A percentile compares a stretch with the other conserved stretches of the same genome.
Conservation (phyloP, 2,329 filamentous ascomycete genomes). For the Dactylellina leptospora region DNA sequence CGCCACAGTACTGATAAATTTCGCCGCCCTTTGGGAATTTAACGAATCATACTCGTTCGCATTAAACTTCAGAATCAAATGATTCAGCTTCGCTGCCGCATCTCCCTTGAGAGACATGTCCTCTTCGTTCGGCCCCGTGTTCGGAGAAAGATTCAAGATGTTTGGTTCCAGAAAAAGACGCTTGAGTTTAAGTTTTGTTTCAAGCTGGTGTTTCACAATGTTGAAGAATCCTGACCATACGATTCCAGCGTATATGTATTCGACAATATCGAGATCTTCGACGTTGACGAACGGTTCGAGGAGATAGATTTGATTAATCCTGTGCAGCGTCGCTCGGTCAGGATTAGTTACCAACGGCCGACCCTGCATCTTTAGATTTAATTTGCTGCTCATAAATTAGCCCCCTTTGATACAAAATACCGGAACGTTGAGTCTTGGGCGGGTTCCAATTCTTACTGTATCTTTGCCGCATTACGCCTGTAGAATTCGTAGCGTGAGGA, state of each 20-base stretch:
- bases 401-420: too few relatives aligned
- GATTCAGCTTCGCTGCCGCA: not conserved
- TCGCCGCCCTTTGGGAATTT: not conserved
- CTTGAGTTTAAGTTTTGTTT: conserved; percentile 17
- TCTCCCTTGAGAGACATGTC: not conserved
- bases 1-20: not conserved
- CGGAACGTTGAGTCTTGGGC: too few relatives aligned
- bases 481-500: not conserved
- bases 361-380: too few relatives aligned
- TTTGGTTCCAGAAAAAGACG: conserved; percentile 9
- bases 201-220: conserved; percentile 17
- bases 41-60: not conserved
- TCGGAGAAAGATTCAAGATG: not conserved
- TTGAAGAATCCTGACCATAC: conserved; percentile 2
- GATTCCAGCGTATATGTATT: not conserved
- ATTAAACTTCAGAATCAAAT: not conserved
- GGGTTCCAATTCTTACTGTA: too few relatives aligned
- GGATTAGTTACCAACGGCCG: too few relatives aligned
- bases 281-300: conserved; percentile 6
- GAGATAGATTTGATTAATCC: not conserved
- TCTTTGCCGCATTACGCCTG: not conserved
- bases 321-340: not conserved
- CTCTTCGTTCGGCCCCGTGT: not conserved
- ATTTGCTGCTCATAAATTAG: too few relatives aligned
- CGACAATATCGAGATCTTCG: conserved; percentile 1